These are phyloP conservation scores for Pichia kudriavzevii DNA, from an alignment of 1,139 yeast species.

Conservation along the genomic window DNA sequence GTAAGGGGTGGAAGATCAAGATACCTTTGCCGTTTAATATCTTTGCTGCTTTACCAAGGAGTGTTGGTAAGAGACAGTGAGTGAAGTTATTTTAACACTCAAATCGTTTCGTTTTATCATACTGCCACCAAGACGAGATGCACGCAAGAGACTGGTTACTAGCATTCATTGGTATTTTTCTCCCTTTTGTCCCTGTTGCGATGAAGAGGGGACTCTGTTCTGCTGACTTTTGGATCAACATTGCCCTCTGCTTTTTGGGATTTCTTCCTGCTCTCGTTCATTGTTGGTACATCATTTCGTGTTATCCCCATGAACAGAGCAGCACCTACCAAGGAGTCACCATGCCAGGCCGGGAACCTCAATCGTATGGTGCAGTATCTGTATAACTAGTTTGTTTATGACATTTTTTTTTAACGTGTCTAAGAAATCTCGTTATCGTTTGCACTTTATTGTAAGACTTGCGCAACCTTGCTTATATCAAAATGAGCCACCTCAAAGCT, in stretches of 20 bases:
- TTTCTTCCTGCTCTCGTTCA: slow-evolving; percentile 75
- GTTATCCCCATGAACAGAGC: slow-evolving; percentile 43
- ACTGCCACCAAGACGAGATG: too few species aligned
- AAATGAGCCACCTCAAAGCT: too few species aligned
- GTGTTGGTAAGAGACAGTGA: background rate
- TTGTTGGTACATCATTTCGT: slow-evolving; percentile 51
- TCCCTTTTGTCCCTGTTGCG: slow-evolving; percentile 80
- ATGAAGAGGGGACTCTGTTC: slow-evolving; percentile 69
- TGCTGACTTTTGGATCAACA: slow-evolving; percentile 62
- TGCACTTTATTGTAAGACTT: background rate
- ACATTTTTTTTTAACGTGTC: background rate
- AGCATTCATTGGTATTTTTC: slow-evolving; percentile 68
- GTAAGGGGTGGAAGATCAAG: too few species aligned
- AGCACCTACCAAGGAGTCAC: slow-evolving; percentile 28
- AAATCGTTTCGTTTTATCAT: too few species aligned
- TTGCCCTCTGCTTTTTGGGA: slow-evolving; percentile 69
- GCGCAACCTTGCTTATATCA: too few species aligned
- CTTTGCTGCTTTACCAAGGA: background rate
- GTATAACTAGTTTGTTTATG: slow-evolving; percentile 6
- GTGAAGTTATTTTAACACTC: too few species aligned
- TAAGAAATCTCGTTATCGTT: background rate
- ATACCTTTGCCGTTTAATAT: too few species aligned
- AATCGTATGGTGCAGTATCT: slow-evolving; percentile 20
- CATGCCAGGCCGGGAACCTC: slow-evolving; percentile 28
- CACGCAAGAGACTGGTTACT: slow-evolving; percentile 73